Percentiles rank a stretch among this genome's conserved stretches.
Conservation (phyloP, 768 basidiomycete genomes). For the Phlebiopsis flavidoalba region DNA sequence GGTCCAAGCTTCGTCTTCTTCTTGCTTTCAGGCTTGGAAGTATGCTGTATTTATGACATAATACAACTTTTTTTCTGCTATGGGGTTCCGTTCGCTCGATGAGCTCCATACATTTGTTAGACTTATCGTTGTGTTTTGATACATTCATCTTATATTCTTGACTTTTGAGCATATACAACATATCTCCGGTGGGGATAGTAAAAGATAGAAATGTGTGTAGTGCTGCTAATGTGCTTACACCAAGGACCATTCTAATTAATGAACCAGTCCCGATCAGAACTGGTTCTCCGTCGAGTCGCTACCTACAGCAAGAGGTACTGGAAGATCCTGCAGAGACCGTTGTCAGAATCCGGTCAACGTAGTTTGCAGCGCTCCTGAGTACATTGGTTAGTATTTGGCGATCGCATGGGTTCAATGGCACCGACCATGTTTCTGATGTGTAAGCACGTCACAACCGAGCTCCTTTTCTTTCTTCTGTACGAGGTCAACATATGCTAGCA, state of each 20-base stretch:
- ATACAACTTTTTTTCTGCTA: not conserved
- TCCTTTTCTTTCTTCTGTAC: constrained; percentile 87
- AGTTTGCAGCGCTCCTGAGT: constrained; percentile 82
- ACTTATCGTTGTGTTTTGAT: not conserved
- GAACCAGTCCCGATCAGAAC: constrained; percentile 40
- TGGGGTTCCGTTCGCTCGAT: not conserved
- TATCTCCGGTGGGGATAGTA: not conserved
- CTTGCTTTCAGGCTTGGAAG: constrained; percentile 7
- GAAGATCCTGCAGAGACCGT: constrained; percentile 86
- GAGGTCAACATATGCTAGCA: constrained; percentile 89
- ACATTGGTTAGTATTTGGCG: not conserved
- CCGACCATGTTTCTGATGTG: constrained; percentile 87
- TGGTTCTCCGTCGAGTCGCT: constrained; percentile 87
- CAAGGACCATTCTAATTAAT: too few species aligned
- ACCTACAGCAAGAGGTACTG: constrained; percentile 76
- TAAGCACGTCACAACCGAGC: constrained; percentile 84
- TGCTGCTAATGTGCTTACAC: too few species aligned
- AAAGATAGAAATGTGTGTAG: not conserved
- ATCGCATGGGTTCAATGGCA: constrained; percentile 23
- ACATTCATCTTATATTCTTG: not conserved
- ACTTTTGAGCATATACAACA: not conserved
- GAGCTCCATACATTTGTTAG: too few species aligned
- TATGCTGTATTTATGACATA: constrained; percentile 8
- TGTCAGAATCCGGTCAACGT: constrained; percentile 81
- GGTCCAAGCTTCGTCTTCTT: constrained; percentile 1